A percentile compares a stretch with the other conserved stretches of the same genome.
phyloP scores from a whole-genome alignment of 345 rosid genomes.

The Gossypium raimondii region DNA sequence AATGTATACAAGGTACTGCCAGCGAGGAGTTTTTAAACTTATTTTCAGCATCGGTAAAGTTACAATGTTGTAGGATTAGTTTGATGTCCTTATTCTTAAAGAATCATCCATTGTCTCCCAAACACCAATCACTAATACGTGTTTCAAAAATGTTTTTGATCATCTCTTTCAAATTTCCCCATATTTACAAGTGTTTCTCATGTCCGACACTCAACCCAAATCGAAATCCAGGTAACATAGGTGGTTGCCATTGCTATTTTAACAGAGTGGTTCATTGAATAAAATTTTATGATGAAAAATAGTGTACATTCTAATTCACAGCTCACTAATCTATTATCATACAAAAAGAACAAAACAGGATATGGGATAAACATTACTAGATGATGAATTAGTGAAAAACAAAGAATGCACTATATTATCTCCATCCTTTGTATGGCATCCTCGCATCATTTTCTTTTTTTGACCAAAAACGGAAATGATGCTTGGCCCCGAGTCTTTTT shows the following conservation, averaged over 20 bases:
- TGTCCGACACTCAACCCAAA: neutral
- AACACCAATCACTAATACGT: too few relatives aligned
- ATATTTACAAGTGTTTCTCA: too few relatives aligned
- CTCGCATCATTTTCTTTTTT: too few relatives aligned
- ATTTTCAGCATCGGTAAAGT: neutral
- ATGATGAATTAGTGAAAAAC: too few relatives aligned
- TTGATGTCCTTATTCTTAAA: neutral
- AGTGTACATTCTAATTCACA: conserved; percentile 11
- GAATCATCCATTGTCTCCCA: neutral
- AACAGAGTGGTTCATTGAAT: neutral
- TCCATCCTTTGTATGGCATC: too few relatives aligned
- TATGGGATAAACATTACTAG: too few relatives aligned
- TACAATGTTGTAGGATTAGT: neutral
- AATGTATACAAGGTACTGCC: too few relatives aligned
- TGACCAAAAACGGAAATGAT: neutral
- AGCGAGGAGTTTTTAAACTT: too few relatives aligned
- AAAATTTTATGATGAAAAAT: neutral
- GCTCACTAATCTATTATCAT: neutral
- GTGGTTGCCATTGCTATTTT: neutral
- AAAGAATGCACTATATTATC: too few relatives aligned
- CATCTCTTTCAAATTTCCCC: too few relatives aligned
- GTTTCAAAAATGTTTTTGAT: too few relatives aligned
- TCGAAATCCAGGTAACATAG: neutral
- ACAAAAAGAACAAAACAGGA: too few relatives aligned
- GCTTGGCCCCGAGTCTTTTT: neutral